Conservation (phyloP, 2,329 filamentous ascomycete genomes). For the Colletotrichum sp. region DNA sequence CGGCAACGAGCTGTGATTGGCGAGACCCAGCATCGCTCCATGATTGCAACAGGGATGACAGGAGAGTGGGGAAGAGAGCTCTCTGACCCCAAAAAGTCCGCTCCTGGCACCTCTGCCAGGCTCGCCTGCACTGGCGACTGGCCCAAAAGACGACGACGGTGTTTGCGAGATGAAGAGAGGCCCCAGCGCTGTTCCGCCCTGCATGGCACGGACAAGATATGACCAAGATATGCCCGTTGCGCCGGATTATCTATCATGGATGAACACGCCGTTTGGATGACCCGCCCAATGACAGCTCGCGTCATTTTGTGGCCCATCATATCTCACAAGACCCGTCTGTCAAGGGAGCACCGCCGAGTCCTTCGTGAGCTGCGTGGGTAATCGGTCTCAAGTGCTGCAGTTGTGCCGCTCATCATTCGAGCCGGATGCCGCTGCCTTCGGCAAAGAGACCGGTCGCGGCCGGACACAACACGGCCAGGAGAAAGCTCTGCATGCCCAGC, state of each 20-base stretch:
- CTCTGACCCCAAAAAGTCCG: background rate
- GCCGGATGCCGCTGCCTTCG: background rate
- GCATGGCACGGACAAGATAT: conserved; percentile 6
- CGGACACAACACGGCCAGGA: background rate
- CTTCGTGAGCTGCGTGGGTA: background rate
- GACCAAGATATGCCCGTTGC: conserved; percentile 7
- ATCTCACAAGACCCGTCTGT: background rate
- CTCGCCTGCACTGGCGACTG: background rate
- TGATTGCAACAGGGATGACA: background rate
- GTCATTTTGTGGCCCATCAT: background rate
- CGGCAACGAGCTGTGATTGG: conserved; percentile 2
- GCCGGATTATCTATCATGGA: background rate
- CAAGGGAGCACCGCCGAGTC: background rate
- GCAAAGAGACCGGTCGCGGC: background rate
- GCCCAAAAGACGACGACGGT: background rate
- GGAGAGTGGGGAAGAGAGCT: background rate
- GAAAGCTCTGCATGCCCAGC: background rate
- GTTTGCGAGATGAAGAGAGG: conserved; percentile 7
- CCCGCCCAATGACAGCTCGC: conserved; percentile 11
- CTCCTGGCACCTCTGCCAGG: background rate
- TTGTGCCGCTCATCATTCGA: background rate
- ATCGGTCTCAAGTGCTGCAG: background rate
- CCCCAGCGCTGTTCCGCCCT: background rate
- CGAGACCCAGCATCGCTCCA: background rate
- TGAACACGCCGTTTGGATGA: conserved; percentile 13